A percentile compares a stretch with the other conserved stretches of the same genome.
Conservation (phyloP, 2,329 filamentous ascomycete genomes). For the Penicillium vulpinum region DNA sequence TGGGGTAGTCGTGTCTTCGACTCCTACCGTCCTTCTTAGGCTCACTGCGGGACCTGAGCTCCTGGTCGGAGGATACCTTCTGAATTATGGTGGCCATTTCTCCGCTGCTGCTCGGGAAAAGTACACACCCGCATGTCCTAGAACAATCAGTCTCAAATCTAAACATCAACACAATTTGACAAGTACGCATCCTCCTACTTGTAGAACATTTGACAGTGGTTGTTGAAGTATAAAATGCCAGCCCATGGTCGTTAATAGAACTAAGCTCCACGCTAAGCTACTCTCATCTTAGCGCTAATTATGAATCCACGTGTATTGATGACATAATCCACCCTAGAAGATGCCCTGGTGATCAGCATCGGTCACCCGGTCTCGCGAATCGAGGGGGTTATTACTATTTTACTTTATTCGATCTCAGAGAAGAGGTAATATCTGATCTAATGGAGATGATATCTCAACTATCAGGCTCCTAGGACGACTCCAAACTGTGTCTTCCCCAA, state of each 20-base stretch:
- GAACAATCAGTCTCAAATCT: not conserved
- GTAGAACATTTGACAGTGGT: not conserved
- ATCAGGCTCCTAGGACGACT: not conserved
- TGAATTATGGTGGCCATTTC: not conserved
- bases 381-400: not conserved
- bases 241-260: not conserved
- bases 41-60: not conserved
- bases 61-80: not conserved
- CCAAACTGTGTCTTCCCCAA: not conserved
- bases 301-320: not conserved
- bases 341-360: slow-evolving; percentile 4
- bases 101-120: not conserved
- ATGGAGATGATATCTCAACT: not conserved
- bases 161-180: not conserved
- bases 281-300: not conserved
- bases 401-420: not conserved
- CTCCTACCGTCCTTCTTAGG: slow-evolving; percentile 27
- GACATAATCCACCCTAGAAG: not conserved
- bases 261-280: slow-evolving; percentile 1
- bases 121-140: not conserved
- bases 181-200: not conserved
- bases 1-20: slow-evolving; percentile 18
- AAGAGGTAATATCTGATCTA: not conserved
- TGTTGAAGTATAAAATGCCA: not conserved
- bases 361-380: slow-evolving; percentile 3